phyloP scores from a whole-genome alignment of 169 alveolate species.

The Perkinsus olseni region DNA sequence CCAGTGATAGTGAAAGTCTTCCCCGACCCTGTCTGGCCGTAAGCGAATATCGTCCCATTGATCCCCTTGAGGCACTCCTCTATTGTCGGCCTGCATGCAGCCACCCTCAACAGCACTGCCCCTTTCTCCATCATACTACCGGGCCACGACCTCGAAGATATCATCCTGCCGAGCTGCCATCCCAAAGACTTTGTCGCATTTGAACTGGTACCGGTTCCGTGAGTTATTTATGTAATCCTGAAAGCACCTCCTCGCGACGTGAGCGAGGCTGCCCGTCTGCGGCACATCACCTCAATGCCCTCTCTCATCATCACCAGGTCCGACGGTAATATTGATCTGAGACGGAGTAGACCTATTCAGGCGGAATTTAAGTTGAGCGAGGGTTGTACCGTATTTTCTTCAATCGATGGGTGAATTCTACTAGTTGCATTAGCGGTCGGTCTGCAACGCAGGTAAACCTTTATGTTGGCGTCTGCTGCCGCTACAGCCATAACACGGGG shows the following conservation, averaged over 20 bases:
- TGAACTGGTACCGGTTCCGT: conserved; percentile 43
- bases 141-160: not conserved
- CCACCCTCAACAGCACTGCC: not conserved
- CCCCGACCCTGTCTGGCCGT: conserved; percentile 79
- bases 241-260: not conserved
- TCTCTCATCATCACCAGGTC: not conserved
- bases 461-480: conserved; percentile 4
- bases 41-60: conserved; percentile 77
- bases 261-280: not conserved
- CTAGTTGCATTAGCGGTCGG: conserved; percentile 14
- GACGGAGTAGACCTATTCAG: not conserved
- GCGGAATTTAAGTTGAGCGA: not conserved
- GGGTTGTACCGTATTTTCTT: conserved; percentile 4
- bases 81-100: conserved; percentile 42
- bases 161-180: conserved; percentile 55
- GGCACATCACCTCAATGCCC: conserved; percentile 26
- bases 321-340: not conserved
- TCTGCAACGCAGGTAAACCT: conserved; percentile 26
- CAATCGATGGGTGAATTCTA: not conserved
- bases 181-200: conserved; percentile 58
- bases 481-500: not conserved
- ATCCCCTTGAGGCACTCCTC: conserved; percentile 56
- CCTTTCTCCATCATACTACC: not conserved
- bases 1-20: conserved; percentile 78
- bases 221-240: conserved; percentile 35